phyloP scores from a whole-genome alignment of 2,329 filamentous ascomycete species.

The Paraphoma chrysanthemicola region DNA sequence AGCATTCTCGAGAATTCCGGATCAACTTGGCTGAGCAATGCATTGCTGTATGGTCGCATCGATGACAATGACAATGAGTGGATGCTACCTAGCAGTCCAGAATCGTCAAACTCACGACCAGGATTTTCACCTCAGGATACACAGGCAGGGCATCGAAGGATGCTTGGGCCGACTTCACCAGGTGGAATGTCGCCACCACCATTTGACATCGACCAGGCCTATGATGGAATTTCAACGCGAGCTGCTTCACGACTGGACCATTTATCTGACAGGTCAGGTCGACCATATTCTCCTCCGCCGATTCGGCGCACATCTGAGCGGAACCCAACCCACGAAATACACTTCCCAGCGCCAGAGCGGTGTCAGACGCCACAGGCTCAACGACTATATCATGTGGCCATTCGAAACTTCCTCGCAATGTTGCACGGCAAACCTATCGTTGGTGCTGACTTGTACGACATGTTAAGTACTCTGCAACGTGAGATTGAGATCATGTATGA shows the following conservation, averaged over 20 bases:
- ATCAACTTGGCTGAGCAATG: slow-evolving; percentile 47
- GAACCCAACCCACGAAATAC: slow-evolving; percentile 59
- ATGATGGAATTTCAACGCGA: slow-evolving; percentile 17
- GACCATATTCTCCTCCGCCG: slow-evolving; percentile 14
- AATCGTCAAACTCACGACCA: slow-evolving; percentile 21
- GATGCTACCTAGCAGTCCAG: slow-evolving; percentile 29
- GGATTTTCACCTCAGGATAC: slow-evolving; percentile 22
- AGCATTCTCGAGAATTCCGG: slow-evolving; percentile 45
- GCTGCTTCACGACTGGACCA: slow-evolving; percentile 21
- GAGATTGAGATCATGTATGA: slow-evolving; percentile 65
- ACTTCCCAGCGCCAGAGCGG: slow-evolving; percentile 65
- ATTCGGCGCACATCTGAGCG: slow-evolving; percentile 13
- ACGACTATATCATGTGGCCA: slow-evolving; percentile 68
- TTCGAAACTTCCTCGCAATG: slow-evolving; percentile 73
- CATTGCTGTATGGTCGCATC: slow-evolving; percentile 45
- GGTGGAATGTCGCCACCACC: slow-evolving; percentile 35
- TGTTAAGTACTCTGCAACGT: slow-evolving; percentile 67
- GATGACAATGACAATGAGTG: slow-evolving; percentile 44
- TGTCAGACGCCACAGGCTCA: slow-evolving; percentile 55
- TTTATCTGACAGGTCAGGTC: slow-evolving; percentile 15
- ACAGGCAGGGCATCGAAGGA: slow-evolving; percentile 24
- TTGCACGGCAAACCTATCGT: slow-evolving; percentile 70
- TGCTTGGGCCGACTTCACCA: slow-evolving; percentile 35
- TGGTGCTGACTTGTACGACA: slow-evolving; percentile 68
- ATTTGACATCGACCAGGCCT: slow-evolving; percentile 38